phyloP scores from a whole-genome alignment of 768 basidiomycete species.

The Pleurotus cornucopiae region DNA sequence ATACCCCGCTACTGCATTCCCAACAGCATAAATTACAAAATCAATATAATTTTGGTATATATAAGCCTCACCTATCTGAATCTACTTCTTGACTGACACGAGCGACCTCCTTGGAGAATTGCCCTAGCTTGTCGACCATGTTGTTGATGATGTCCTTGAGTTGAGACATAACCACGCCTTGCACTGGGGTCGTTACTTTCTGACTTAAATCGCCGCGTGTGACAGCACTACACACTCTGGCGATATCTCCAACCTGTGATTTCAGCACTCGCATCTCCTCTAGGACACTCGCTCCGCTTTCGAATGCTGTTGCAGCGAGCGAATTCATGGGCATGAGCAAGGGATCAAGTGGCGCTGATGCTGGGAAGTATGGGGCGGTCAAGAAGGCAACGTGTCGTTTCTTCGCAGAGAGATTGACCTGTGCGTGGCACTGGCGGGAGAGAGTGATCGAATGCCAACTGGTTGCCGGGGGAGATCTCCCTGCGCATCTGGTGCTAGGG shows the following conservation, averaged over 20 bases:
- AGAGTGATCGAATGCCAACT: not conserved
- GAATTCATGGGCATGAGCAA: slow-evolving; percentile 43
- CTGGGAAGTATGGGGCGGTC: slow-evolving; percentile 10
- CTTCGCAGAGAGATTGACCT: slow-evolving; percentile 32
- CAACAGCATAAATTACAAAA: slow-evolving; percentile 48
- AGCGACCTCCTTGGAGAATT: too few species aligned
- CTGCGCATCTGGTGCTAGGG: not conserved
- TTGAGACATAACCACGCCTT: too few species aligned
- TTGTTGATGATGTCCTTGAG: too few species aligned
- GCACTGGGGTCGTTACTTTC: slow-evolving; percentile 22
- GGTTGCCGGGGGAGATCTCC: not conserved
- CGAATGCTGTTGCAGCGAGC: slow-evolving; percentile 32
- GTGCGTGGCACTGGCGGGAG: slow-evolving; percentile 13
- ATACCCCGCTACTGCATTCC: slow-evolving; percentile 81
- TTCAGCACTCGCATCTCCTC: slow-evolving; percentile 70
- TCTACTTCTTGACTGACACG: slow-evolving; percentile 1
- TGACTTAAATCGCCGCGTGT: slow-evolving; percentile 63
- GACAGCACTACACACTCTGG: slow-evolving; percentile 68
- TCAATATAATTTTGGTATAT: not conserved
- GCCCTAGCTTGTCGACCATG: too few species aligned
- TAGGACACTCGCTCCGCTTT: slow-evolving; percentile 58
- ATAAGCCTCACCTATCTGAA: slow-evolving; percentile 53
- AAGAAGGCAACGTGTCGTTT: slow-evolving; percentile 16
- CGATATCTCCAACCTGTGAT: slow-evolving; percentile 63
- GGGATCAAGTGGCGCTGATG: slow-evolving; percentile 8